Evolutionary conservation across 495 filamentous ascomycete genomes (phyloP).

Genomic region (Podospora conica): DNA sequence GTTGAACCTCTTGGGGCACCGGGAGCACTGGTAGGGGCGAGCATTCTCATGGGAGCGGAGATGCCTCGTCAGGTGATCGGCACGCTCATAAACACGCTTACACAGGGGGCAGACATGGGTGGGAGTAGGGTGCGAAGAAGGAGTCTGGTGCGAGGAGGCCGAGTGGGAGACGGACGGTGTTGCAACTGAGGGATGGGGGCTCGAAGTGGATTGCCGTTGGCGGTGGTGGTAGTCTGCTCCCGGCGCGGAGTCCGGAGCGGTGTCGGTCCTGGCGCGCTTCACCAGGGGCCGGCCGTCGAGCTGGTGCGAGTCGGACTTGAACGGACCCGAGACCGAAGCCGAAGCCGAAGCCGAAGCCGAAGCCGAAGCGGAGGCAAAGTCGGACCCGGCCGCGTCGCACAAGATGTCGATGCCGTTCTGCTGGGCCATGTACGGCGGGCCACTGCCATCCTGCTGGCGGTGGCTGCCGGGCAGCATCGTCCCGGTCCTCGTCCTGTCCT

Average conservation of each 20-base stretch:
- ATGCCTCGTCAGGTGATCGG: constrained; percentile 23
- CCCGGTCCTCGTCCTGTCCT: background rate
- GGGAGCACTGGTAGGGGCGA: constrained; percentile 21
- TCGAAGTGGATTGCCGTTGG: background rate
- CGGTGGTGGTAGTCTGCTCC: background rate
- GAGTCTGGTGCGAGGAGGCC: background rate
- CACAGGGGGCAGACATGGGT: constrained; percentile 21
- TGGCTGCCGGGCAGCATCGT: background rate
- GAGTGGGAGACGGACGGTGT: background rate
- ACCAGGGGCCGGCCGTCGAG: constrained; percentile 1
- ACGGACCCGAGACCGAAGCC: background rate
- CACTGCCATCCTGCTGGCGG: background rate
- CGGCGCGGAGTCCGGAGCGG: background rate
- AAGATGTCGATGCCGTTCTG: constrained; percentile 23
- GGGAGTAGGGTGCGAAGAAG: background rate
- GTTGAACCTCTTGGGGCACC: constrained; percentile 23
- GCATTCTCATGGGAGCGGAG: constrained; percentile 25
- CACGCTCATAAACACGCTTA: constrained; percentile 20
- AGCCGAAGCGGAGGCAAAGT: constrained; percentile 3
- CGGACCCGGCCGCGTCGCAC: constrained; percentile 20
- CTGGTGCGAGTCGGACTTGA: background rate
- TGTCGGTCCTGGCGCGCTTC: constrained; percentile 10
- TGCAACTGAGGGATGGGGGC: background rate
- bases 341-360: background rate
- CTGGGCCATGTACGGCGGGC: constrained; percentile 2